phyloP scores from a whole-genome alignment of 169 alveolate species.

The Haemoproteus tartakovskyi region DNA sequence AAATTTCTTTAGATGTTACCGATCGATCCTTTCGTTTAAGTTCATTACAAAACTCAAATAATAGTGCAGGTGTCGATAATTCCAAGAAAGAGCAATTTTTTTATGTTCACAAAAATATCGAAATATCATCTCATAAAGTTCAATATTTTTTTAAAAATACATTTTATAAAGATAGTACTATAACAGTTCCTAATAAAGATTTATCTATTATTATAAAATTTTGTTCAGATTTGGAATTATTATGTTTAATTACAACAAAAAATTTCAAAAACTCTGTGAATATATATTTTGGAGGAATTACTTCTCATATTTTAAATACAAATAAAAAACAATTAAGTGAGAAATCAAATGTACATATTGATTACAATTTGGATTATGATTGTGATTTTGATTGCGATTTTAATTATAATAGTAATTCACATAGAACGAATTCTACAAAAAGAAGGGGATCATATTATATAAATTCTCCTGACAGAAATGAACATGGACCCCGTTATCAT shows the following conservation, averaged over 20 bases:
- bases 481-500: too few relatives aligned
- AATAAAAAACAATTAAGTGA: constrained; percentile 7
- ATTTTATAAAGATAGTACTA: constrained; percentile 28
- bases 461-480: too few relatives aligned
- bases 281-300: constrained; percentile 31
- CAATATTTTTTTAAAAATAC: constrained; percentile 47
- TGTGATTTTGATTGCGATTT: too few relatives aligned
- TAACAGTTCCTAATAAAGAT: constrained; percentile 36
- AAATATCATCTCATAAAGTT: constrained; percentile 29
- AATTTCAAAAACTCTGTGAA: constrained; percentile 39
- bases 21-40: constrained; percentile 26
- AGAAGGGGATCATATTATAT: too few relatives aligned
- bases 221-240: constrained; percentile 43
- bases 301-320: constrained; percentile 25
- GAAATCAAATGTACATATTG: neutral
- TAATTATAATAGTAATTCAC: too few relatives aligned
- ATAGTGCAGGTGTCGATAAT: constrained; percentile 30
- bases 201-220: constrained; percentile 17
- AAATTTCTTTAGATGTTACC: constrained; percentile 37
- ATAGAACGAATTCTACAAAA: too few relatives aligned
- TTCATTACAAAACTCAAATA: constrained; percentile 42
- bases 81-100: constrained; percentile 54
- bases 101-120: constrained; percentile 31
- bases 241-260: constrained; percentile 48
- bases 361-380: too few relatives aligned